Evolutionary conservation across 495 filamentous ascomycete genomes (phyloP).

Genomic region (Ascobolus immersus): DNA sequence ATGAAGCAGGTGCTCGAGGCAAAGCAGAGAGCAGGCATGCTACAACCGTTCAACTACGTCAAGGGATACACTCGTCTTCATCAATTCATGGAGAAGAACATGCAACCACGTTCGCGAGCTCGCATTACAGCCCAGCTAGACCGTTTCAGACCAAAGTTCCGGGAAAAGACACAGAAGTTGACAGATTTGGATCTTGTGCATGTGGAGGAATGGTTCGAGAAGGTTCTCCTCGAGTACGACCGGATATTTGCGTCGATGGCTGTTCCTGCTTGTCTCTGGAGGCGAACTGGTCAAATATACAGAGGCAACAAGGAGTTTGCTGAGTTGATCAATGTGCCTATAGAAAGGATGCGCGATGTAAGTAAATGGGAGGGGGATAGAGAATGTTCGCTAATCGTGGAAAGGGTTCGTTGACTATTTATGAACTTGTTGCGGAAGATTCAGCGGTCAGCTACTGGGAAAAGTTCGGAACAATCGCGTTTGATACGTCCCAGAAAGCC

Average conservation of each 20-base stretch:
- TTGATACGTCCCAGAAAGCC: constrained; percentile 85
- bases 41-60: constrained; percentile 94
- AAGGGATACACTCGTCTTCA: constrained; percentile 79
- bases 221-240: constrained; percentile 84
- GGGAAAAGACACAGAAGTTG: constrained; percentile 72
- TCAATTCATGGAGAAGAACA: constrained; percentile 69
- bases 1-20: constrained; percentile 88
- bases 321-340: constrained; percentile 76
- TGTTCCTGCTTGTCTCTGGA: constrained; percentile 92
- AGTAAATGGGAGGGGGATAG: constrained; percentile 15
- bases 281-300: constrained; percentile 90
- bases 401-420: constrained; percentile 79
- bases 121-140: constrained; percentile 78
- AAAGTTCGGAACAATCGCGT: constrained; percentile 95
- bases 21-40: constrained; percentile 78
- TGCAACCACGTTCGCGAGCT: constrained; percentile 50
- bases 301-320: constrained; percentile 98
- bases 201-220: constrained; percentile 98
- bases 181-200: constrained; percentile 80
- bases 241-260: constrained; percentile 98
- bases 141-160: constrained; percentile 81
- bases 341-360: constrained; percentile 77
- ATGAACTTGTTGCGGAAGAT: constrained; percentile 85
- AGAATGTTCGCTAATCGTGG: not conserved
- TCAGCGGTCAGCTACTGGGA: constrained; percentile 96